Percentiles rank a stretch among this genome's conserved stretches.
These are phyloP conservation scores for Saccharomyces pastorianus DNA, from an alignment of 1,139 yeast species.

Conservation along the genomic window DNA sequence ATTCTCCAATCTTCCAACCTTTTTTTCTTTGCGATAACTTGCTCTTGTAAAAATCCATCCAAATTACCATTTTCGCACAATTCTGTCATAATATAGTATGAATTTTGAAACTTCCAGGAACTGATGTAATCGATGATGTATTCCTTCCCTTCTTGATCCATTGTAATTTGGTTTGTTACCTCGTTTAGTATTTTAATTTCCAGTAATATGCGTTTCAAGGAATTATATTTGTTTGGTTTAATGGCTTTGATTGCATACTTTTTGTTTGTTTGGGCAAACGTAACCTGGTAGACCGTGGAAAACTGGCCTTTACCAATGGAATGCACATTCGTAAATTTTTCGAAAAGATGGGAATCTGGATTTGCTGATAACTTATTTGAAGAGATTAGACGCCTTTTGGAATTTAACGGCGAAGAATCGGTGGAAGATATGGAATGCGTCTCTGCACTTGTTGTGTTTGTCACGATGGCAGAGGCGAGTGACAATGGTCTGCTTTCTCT, in stretches of 20 bases:
- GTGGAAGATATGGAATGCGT: not conserved
- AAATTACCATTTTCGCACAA: conserved; percentile 91
- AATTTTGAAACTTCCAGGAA: conserved; percentile 69
- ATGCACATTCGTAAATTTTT: conserved; percentile 65
- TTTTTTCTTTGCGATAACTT: conserved; percentile 49
- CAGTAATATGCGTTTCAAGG: conserved; percentile 34
- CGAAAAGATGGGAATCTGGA: conserved; percentile 42
- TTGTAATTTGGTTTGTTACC: conserved; percentile 10
- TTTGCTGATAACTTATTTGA: conserved; percentile 32
- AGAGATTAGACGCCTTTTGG: conserved; percentile 9
- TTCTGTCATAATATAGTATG: conserved; percentile 87
- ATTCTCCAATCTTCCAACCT: conserved; percentile 86
- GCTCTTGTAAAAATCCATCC: conserved; percentile 74
- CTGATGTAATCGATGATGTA: conserved; percentile 72
- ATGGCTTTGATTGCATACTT: conserved; percentile 79
- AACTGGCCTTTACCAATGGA: conserved; percentile 82
- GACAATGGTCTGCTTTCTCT: not conserved
- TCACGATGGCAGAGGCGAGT: not conserved
- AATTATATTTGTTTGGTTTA: conserved; percentile 35
- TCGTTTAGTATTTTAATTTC: conserved; percentile 31
- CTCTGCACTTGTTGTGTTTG: not conserved
- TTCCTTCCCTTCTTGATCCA: conserved; percentile 70
- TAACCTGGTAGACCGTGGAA: conserved; percentile 73
- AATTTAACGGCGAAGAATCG: conserved; percentile 6
- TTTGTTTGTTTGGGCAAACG: conserved; percentile 49